Conservation (phyloP, 768 basidiomycete genomes). For the Collybia nuda region DNA sequence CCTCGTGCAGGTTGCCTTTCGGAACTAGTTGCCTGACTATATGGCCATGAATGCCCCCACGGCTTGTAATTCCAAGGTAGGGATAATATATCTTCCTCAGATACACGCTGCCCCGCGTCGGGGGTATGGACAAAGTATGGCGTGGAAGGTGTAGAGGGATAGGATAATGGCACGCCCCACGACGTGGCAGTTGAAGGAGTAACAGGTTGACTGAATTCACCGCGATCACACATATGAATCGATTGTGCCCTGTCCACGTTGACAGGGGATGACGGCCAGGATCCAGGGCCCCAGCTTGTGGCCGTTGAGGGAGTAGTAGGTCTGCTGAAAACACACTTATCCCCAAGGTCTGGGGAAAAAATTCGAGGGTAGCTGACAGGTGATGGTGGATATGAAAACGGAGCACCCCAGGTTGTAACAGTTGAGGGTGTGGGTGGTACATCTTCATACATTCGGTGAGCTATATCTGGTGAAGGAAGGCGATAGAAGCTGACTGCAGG, state of each 20-base stretch:
- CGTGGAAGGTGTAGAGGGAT: conserved; percentile 35
- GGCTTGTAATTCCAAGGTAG: conserved; percentile 8
- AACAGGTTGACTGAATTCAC: conserved; percentile 33
- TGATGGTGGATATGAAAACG: conserved; percentile 30
- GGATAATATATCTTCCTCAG: conserved; percentile 19
- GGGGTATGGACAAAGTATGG: conserved; percentile 37
- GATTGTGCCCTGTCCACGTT: conserved; percentile 25
- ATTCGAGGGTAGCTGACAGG: conserved; percentile 23
- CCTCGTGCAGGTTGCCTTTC: no score
- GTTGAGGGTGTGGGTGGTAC: conserved; percentile 50
- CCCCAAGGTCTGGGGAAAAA: conserved; percentile 48
- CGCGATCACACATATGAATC: conserved; percentile 38
- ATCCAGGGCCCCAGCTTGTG: conserved; percentile 33
- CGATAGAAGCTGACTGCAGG: conserved; percentile 32
- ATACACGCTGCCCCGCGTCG: conserved; percentile 36
- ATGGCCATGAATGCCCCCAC: conserved; percentile 34
- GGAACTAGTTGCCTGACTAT: conserved; percentile 10
- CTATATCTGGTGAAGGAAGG: conserved; percentile 60
- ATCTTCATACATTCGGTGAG: conserved; percentile 53
- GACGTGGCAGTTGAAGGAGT: conserved; percentile 46
- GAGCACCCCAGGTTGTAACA: conserved; percentile 46
- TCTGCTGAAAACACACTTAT: conserved; percentile 39
- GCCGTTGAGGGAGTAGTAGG: conserved; percentile 44
- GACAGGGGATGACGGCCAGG: conserved; percentile 24
- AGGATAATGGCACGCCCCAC: conserved; percentile 49